Evolutionary conservation across 1,284 basidiomycete genomes (phyloP).

Genomic region (Sanguinoderma infundibulare): DNA sequence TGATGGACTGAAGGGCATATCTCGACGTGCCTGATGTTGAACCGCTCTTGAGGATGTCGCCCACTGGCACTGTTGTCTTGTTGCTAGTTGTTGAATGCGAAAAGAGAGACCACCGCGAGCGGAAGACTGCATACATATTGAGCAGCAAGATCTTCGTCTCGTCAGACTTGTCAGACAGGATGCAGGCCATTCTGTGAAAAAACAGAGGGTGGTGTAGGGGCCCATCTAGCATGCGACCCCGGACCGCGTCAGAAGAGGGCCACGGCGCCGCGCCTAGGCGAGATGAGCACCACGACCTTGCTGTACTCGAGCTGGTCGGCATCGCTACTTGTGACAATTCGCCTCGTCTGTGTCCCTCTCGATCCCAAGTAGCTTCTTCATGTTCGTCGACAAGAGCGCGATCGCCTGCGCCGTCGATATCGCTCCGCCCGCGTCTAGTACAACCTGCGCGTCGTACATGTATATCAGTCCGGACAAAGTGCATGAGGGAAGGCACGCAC

Average conservation of each 20-base stretch:
- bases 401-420: constrained; percentile 43
- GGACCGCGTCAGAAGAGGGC: constrained; percentile 22
- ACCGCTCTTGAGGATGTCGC: too few relatives aligned
- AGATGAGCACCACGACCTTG: constrained; percentile 55
- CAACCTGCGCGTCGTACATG: constrained; percentile 5
- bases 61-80: too few relatives aligned
- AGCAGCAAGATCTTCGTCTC: too few relatives aligned
- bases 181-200: too few relatives aligned
- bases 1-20: too few relatives aligned
- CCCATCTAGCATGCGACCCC: too few relatives aligned
- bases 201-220: too few relatives aligned
- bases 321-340: constrained; percentile 60
- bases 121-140: too few relatives aligned
- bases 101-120: too few relatives aligned
- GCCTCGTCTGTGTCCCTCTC: constrained; percentile 13
- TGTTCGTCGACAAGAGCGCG: constrained; percentile 48
- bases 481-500: constrained; percentile 31
- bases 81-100: too few relatives aligned
- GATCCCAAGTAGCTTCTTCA: constrained; percentile 55
- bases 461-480: background rate
- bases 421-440: constrained; percentile 2
- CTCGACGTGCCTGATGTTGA: too few relatives aligned
- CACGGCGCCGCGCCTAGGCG: constrained; percentile 33
- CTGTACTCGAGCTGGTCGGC: constrained; percentile 54
- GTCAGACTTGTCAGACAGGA: too few relatives aligned